Base-by-base conservation (phyloP, 768 basidiomycete genomes). In the Hygrophoropsis aurantiaca region DNA sequence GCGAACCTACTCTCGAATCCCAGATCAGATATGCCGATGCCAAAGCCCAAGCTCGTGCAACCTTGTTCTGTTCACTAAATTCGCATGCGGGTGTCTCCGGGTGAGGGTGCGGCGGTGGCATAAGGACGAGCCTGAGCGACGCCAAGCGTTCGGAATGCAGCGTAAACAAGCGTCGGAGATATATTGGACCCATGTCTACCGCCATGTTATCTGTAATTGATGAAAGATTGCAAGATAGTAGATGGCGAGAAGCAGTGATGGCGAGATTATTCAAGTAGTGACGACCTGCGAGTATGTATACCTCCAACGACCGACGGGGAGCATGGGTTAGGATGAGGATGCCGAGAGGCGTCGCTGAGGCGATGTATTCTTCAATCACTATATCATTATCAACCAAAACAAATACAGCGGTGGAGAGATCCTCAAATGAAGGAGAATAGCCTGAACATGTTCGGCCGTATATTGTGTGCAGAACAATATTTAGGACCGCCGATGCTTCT, bases 201-300 rank as follows among this genome's bases (percentile, higher is more conserved):
- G 68, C 74, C 20, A 67, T 52, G 15, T 60, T 62, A 50, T 77
- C 73, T 1, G 72, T 66, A 25, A 78, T 58, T 9, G 48, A 51
- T 0, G 58, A 47, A 6, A 74, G 59, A 4, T 68, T 53, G 40
- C 59, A 62, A 2, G 69, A 61, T 41, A 75, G 60, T 4, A 74
- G 64, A 51, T 70, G 66, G 10, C 67, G 60, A 7, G 73, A 75
- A 4, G 68, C 53, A 16, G 58, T 53, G n/a, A 67, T 61, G 1
- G 75, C 75, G 20, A 80, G 62, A 2, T 62, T 55, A 32, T 70
- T 53, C 11, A 78, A 60, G 30, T 60, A 43, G 52, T 65, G 47
- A n/a, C 50, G 42, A 11, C 60, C 71, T 1, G 73, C 76, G 13
- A 77, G 61, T 0, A 71, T 58, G 55, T 74, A 80, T 2, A 74